phyloP scores from a whole-genome alignment of 495 filamentous ascomycete genomes.

The Parmelia sp. region DNA sequence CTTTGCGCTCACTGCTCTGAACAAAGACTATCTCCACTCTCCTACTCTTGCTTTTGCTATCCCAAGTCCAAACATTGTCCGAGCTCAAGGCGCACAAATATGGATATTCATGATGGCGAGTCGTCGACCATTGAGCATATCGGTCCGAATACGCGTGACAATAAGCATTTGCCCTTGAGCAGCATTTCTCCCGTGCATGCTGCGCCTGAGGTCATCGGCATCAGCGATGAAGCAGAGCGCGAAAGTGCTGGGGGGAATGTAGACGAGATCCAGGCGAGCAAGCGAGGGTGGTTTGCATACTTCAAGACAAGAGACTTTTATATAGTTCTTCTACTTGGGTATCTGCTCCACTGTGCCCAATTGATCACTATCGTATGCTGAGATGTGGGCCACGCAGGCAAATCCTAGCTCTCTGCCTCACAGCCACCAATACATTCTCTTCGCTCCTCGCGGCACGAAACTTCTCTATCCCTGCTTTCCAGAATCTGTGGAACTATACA shows the following conservation, averaged over 20 bases:
- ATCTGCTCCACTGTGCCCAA: constrained; percentile 7
- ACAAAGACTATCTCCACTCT: constrained; percentile 39
- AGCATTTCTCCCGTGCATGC: constrained; percentile 29
- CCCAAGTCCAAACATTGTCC: neutral
- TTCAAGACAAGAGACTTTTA: constrained; percentile 83
- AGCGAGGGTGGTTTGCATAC: constrained; percentile 69
- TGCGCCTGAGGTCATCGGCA: constrained; percentile 23
- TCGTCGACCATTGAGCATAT: constrained; percentile 8
- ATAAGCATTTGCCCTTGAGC: constrained; percentile 8
- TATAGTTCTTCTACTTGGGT: constrained; percentile 70
- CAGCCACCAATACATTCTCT: constrained; percentile 81
- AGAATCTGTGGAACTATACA: constrained; percentile 90
- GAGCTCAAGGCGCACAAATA: neutral
- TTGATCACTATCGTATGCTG: neutral
- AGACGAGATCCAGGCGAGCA: constrained; percentile 35
- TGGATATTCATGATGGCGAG: constrained; percentile 17
- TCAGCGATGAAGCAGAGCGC: constrained; percentile 29
- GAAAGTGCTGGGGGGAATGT: constrained; percentile 46
- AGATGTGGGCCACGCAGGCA: constrained; percentile 47
- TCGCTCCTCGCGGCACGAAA: constrained; percentile 58
- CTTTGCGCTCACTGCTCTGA: constrained; percentile 49
- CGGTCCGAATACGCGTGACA: constrained; percentile 1
- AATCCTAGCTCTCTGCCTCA: constrained; percentile 80
- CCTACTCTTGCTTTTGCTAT: neutral
- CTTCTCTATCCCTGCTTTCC: constrained; percentile 92